A percentile compares a stretch with the other conserved stretches of the same genome.
Conservation (phyloP, 495 filamentous ascomycete genomes). For the Niebla homalea region DNA sequence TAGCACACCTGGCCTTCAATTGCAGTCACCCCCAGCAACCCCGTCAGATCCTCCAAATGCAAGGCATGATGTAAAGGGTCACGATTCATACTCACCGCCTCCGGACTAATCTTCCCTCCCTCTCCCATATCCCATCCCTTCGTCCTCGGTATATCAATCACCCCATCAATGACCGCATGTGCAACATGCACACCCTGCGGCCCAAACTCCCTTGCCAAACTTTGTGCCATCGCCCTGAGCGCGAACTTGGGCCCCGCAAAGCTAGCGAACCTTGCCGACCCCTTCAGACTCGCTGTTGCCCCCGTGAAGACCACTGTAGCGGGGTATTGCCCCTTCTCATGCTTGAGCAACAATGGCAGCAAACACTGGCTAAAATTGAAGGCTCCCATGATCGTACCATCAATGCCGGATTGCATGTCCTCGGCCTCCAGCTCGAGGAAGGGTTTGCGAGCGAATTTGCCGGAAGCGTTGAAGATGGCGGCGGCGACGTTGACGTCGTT, state of each 20-base stretch:
- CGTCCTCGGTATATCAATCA: slow-evolving; percentile 72
- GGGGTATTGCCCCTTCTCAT: slow-evolving; percentile 30
- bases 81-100: slow-evolving; percentile 49
- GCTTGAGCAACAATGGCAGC: slow-evolving; percentile 43
- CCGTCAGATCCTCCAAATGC: neutral
- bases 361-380: slow-evolving; percentile 65
- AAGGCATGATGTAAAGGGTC: neutral
- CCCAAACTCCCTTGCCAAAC: slow-evolving; percentile 74
- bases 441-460: slow-evolving; percentile 57
- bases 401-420: slow-evolving; percentile 46
- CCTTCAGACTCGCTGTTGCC: slow-evolving; percentile 68
- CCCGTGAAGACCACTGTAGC: slow-evolving; percentile 81
- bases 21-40: slow-evolving; percentile 18
- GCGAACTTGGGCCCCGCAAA: slow-evolving; percentile 80
- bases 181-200: slow-evolving; percentile 81
- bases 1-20: too few relatives aligned
- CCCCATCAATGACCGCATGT: slow-evolving; percentile 75
- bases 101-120: slow-evolving; percentile 58
- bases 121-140: slow-evolving; percentile 45
- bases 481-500: slow-evolving; percentile 36
- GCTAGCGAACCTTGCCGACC: slow-evolving; percentile 52
- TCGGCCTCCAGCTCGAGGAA: slow-evolving; percentile 61
- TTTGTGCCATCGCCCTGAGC: slow-evolving; percentile 61
- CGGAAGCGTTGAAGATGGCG: slow-evolving; percentile 72
- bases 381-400: slow-evolving; percentile 45